These are phyloP conservation scores for Nemania diffusa DNA, from an alignment of 2,329 filamentous ascomycete species.

Conservation along the genomic window DNA sequence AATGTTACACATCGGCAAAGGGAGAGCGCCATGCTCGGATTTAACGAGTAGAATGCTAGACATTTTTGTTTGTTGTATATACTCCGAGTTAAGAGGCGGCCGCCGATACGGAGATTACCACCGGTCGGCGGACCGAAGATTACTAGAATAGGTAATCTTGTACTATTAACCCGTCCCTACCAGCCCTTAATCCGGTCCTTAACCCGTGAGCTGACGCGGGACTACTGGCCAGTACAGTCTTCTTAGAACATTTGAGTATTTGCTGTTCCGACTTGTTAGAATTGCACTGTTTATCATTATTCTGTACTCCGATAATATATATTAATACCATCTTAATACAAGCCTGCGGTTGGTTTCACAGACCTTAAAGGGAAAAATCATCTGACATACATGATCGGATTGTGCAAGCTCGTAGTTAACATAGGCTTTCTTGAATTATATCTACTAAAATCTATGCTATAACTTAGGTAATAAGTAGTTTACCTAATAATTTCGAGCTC, in stretches of 20 bases:
- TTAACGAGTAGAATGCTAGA: background rate
- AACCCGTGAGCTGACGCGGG: background rate
- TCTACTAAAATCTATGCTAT: background rate
- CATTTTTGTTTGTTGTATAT: background rate
- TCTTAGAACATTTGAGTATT: background rate
- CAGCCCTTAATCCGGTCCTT: background rate
- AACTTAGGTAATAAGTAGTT: background rate
- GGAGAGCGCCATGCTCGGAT: background rate
- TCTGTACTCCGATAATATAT: background rate
- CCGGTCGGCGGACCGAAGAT: background rate
- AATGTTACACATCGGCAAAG: background rate
- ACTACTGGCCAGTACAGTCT: background rate
- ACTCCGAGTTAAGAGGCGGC: background rate
- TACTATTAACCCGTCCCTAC: background rate
- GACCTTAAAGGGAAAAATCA: no score
- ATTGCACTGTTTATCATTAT: background rate
- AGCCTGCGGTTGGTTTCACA: no score
- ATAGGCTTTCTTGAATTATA: background rate
- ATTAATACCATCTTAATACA: no score
- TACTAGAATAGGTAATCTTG: background rate
- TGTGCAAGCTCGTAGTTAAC: background rate
- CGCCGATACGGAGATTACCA: slow-evolving; percentile 2
- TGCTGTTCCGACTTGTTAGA: background rate
- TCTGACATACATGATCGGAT: background rate
- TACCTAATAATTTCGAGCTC: background rate